Conservation (phyloP, 1,284 basidiomycete species). For the Pholiota adiposa region DNA sequence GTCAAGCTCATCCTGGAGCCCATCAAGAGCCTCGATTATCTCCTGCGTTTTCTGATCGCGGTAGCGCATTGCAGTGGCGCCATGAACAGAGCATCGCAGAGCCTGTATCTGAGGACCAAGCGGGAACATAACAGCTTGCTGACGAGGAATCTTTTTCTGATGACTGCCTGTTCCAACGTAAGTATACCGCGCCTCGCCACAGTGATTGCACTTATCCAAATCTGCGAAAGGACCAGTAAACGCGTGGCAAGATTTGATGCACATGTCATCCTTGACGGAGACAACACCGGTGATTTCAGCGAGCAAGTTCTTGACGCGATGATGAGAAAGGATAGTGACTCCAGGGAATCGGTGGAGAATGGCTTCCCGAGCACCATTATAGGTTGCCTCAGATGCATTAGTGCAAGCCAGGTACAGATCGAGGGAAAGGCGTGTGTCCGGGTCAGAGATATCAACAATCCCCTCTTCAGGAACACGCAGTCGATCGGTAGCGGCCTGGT, state of each 20-base stretch:
- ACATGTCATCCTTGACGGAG: slow-evolving; percentile 23
- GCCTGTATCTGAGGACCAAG: slow-evolving; percentile 25
- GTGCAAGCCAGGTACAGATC: slow-evolving; percentile 29
- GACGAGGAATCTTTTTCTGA: slow-evolving; percentile 11
- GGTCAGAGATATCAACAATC: slow-evolving; percentile 27
- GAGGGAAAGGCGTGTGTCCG: slow-evolving; percentile 28
- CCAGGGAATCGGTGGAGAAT: slow-evolving; percentile 28
- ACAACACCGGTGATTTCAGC: slow-evolving; percentile 20
- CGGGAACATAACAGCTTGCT: slow-evolving; percentile 20
- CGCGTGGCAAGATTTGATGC: slow-evolving; percentile 24
- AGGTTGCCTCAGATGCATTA: slow-evolving; percentile 31
- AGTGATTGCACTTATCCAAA: slow-evolving; percentile 13
- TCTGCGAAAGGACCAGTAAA: slow-evolving; percentile 20
- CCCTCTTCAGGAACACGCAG: slow-evolving; percentile 31
- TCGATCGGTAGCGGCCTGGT: slow-evolving; percentile 21
- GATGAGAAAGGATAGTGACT: slow-evolving; percentile 24
- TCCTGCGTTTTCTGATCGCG: slow-evolving; percentile 13
- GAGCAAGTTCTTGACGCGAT: slow-evolving; percentile 26
- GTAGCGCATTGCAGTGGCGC: slow-evolving; percentile 15
- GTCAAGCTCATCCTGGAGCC: not conserved
- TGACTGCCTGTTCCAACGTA: not conserved
- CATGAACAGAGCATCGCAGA: slow-evolving; percentile 10
- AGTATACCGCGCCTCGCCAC: slow-evolving; percentile 18
- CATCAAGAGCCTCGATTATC: slow-evolving; percentile 1
- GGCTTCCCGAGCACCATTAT: slow-evolving; percentile 25